phyloP scores from a whole-genome alignment of 2,329 filamentous ascomycete genomes.

The Epichloe bromicola region DNA sequence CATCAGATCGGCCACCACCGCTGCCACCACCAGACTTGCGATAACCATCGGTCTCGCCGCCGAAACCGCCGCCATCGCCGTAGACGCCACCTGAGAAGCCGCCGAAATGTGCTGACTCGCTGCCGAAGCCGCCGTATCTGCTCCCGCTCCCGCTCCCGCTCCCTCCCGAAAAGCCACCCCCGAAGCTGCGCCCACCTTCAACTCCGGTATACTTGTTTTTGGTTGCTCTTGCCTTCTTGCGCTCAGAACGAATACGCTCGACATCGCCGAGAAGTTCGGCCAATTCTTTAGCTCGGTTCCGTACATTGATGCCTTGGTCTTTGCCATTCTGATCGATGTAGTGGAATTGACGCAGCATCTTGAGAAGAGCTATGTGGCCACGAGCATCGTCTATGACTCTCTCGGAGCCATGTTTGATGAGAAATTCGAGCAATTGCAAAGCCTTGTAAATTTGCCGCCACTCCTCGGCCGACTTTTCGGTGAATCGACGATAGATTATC shows the following conservation, averaged over 20 bases:
- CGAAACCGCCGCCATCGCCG: conserved; percentile 84
- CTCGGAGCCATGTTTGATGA: conserved; percentile 97
- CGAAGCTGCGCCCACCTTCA: conserved; percentile 60
- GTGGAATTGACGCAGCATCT: conserved; percentile 98
- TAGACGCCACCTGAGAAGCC: conserved; percentile 65
- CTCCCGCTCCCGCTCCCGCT: conserved; percentile 40
- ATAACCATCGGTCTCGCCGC: conserved; percentile 56
- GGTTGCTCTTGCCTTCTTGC: conserved; percentile 82
- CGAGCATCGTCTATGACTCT: conserved; percentile 94
- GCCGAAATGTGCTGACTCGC: conserved; percentile 63
- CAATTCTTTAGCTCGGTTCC: conserved; percentile 91
- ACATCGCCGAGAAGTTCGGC: conserved; percentile 89
- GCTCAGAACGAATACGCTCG: conserved; percentile 66
- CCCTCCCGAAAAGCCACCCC: conserved; percentile 36
- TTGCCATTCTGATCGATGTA: conserved; percentile 94
- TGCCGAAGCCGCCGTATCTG: conserved; percentile 85
- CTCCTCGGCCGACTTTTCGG: conserved; percentile 94
- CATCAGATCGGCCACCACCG: conserved; percentile 56
- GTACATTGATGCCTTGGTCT: conserved; percentile 94
- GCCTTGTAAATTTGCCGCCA: conserved; percentile 99
- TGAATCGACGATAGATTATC: conserved; percentile 99
- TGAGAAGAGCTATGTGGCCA: conserved; percentile 85
- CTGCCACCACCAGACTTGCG: conserved; percentile 91
- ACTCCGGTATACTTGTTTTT: conserved; percentile 94
- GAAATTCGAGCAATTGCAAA: conserved; percentile 87